Evolutionary conservation across 345 rosid genomes (phyloP), one percentile per base, ranked within the genome.

Genomic region (Populus deltoides): DNA sequence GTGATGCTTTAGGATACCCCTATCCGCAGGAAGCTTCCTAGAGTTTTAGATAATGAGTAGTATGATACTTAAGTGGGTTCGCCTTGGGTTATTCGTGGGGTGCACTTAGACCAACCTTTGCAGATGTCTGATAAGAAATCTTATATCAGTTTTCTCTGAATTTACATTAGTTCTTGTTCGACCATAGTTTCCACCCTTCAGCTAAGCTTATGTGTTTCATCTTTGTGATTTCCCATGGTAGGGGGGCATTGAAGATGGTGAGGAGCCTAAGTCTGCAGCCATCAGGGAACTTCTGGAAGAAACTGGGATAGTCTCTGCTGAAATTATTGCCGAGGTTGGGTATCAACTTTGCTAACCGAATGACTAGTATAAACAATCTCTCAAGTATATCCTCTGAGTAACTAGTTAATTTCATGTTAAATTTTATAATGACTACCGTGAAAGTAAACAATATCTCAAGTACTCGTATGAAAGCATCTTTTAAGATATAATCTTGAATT

Each of bases 231-330:
- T 72, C 17, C 16, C 70, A 68, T 69, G 27, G 25, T 79, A 96
- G 99, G 99, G 99, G 35, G 93, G 96, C 31, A 91, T 96, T 70
- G 99, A 96, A 84, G 99, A 93, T 80, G 92, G 88, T 1, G 99
- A 96, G 82, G 97, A 96, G 66, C 99, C 99, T n/a, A 90, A 83
- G 71, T 74, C 88, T 73, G 97, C 98, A 67, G 99, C 98, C 57
- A 85, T 89, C 70, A 91, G 96, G 86, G 94, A 91, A 87, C 74
- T 96, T 68, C 89, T 79, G 77, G 94, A 92, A 89, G 99, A 96
- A 86, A 96, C 99, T n/a, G 98, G 98, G 20, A 82, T 96, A 15
- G 86, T 82, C 69, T 93, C 99, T 57, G 97, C 93, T 74, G 94
- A 92, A 88, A 81, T 92, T 71, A 78, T 95, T 77, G 86, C 92